A percentile compares a stretch with the other conserved stretches of the same genome.
These are phyloP conservation scores for Circinella umbellata DNA, from an alignment of 371 early-diverging fungal genomes.

Conservation along the genomic window DNA sequence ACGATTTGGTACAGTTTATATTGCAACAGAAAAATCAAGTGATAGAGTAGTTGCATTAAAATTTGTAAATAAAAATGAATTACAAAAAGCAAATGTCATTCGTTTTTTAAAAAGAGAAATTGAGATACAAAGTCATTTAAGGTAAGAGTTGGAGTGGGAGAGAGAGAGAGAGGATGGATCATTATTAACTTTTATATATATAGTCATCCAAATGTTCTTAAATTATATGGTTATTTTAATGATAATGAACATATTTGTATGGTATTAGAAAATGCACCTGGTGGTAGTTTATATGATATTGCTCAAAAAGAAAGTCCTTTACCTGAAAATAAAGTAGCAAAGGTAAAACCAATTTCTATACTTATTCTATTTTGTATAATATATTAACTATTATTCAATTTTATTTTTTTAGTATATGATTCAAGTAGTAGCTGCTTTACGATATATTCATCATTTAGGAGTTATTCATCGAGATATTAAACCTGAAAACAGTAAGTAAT, in stretches of 20 bases:
- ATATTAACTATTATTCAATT: not conserved
- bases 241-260: constrained; percentile 91
- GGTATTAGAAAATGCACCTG: constrained; percentile 96
- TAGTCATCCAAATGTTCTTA: constrained; percentile 92
- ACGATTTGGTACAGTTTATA: constrained; percentile 97
- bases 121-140: constrained; percentile 95
- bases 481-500: constrained; percentile 72
- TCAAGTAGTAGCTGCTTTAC: constrained; percentile 87
- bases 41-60: constrained; percentile 96
- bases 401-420: constrained; percentile 71
- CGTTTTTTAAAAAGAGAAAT: constrained; percentile 80
- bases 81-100: constrained; percentile 50
- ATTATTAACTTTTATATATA: not conserved
- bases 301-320: constrained; percentile 73
- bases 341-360: too few species aligned
- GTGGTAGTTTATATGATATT: constrained; percentile 92
- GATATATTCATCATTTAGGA: constrained; percentile 64
- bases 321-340: constrained; percentile 78
- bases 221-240: constrained; percentile 98
- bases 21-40: constrained; percentile 86
- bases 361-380: constrained; percentile 1
- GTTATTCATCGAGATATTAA: constrained; percentile 80
- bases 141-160: constrained; percentile 44
- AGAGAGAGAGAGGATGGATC: too few species aligned
- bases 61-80: constrained; percentile 86